Conservation (phyloP, 1,284 basidiomycete species). For the Schizopora paradoxa region DNA sequence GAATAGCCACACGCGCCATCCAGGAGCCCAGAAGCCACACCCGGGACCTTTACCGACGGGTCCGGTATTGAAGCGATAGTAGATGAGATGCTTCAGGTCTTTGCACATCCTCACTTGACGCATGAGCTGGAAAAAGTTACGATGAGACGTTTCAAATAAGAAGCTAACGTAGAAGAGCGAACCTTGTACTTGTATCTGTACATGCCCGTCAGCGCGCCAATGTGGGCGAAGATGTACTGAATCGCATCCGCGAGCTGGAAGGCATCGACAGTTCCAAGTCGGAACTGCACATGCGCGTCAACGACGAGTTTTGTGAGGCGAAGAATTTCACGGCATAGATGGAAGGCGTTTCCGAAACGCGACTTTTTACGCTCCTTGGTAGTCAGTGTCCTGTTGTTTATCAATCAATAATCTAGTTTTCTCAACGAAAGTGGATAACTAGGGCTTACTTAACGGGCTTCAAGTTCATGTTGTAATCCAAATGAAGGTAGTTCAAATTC, state of each 20-base stretch:
- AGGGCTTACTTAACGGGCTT: conserved; percentile 90
- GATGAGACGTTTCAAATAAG: conserved; percentile 12
- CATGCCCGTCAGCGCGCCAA: conserved; percentile 98
- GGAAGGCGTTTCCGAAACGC: conserved; percentile 99
- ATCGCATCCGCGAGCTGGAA: conserved; percentile 99
- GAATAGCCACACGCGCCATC: conserved; percentile 99
- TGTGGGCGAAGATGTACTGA: conserved; percentile 97
- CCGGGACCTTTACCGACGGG: conserved; percentile 99
- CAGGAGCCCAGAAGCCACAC: conserved; percentile 99
- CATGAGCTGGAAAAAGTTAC: conserved; percentile 64
- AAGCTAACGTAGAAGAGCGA: conserved; percentile 19
- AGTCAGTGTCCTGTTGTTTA: conserved; percentile 77
- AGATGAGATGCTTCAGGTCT: conserved; percentile 96
- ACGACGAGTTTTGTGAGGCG: conserved; percentile 98
- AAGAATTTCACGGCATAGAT: conserved; percentile 95
- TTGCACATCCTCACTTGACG: conserved; percentile 99
- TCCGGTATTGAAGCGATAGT: conserved; percentile 98
- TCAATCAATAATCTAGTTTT: background rate
- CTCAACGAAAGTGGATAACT: background rate
- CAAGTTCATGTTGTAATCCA: conserved; percentile 93
- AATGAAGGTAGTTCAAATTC: conserved; percentile 94
- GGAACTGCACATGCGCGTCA: conserved; percentile 98
- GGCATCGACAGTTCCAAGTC: conserved; percentile 96
- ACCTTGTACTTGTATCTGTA: conserved; percentile 99
- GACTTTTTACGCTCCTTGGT: conserved; percentile 99